Conservation (phyloP, 75 land plant genomes). For the Cupressus sempervirens region DNA sequence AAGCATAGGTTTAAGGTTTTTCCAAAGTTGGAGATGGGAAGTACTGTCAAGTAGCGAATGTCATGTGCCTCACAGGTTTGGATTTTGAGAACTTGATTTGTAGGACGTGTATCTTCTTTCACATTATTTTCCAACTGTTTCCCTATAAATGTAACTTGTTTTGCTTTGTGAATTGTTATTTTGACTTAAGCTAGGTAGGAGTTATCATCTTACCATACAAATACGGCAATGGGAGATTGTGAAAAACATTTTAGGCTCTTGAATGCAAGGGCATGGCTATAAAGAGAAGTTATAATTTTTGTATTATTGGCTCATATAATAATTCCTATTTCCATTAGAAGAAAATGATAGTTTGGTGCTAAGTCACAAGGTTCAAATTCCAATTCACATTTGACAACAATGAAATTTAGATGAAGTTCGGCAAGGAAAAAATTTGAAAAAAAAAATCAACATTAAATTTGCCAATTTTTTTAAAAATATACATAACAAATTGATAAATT, state of each 20-base stretch:
- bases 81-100: not conserved
- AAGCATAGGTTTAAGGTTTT: constrained; percentile 79
- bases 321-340: not conserved
- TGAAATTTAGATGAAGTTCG: too few relatives aligned
- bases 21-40: constrained; percentile 81
- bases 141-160: not conserved
- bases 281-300: not conserved
- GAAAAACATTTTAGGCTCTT: not conserved
- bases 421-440: too few relatives aligned
- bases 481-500: too few relatives aligned
- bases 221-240: not conserved
- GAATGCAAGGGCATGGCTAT: not conserved
- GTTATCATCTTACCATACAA: not conserved
- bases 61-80: constrained; percentile 73
- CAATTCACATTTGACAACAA: too few relatives aligned
- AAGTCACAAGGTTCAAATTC: too few relatives aligned
- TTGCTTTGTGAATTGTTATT: not conserved
- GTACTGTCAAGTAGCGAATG: constrained; percentile 52
- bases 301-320: not conserved
- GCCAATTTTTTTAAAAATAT: too few relatives aligned
- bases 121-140: not conserved
- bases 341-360: not conserved
- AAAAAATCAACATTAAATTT: too few relatives aligned
- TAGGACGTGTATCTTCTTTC: not conserved
- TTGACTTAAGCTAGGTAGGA: not conserved